Percentiles rank a stretch among this genome's conserved stretches.
Evolutionary conservation across 73 alveolate species (phyloP).

Genomic region (Paramecium sonneborni): DNA sequence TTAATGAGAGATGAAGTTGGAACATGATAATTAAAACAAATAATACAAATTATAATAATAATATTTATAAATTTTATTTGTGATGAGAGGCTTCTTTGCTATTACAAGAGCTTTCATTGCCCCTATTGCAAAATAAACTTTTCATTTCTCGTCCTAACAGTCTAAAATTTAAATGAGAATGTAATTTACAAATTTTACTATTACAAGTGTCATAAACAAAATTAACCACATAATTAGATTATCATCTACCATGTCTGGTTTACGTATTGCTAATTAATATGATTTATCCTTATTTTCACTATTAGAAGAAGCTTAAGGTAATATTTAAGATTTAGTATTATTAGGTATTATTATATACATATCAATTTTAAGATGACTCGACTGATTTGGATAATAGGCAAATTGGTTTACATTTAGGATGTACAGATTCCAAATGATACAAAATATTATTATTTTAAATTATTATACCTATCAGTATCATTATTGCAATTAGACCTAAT

Average conservation of each 20-base stretch:
- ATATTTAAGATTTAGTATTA: neutral
- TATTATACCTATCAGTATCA: neutral
- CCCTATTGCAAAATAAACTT: constrained; percentile 8
- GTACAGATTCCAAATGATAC: neutral
- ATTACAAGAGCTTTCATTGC: constrained; percentile 34
- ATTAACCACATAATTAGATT: neutral
- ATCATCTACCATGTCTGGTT: constrained; percentile 12
- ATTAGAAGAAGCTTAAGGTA: constrained; percentile 53
- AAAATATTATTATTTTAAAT: neutral
- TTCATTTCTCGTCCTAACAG: neutral
- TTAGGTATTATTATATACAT: neutral
- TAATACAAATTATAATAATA: neutral
- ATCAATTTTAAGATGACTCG: constrained; percentile 20
- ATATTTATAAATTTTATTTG: constrained; percentile 34
- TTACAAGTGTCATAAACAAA: neutral
- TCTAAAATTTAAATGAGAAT: neutral
- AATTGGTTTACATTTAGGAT: constrained; percentile 56
- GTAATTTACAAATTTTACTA: neutral
- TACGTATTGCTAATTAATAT: neutral
- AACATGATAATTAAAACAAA: neutral
- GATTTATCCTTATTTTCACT: neutral
- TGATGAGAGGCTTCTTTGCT: constrained; percentile 21
- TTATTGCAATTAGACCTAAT: neutral
- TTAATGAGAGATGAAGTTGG: neutral
- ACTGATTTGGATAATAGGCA: constrained; percentile 31